These are phyloP conservation scores for Diaporthe nobilis DNA, from an alignment of 2,329 filamentous ascomycete species.

Conservation along the genomic window DNA sequence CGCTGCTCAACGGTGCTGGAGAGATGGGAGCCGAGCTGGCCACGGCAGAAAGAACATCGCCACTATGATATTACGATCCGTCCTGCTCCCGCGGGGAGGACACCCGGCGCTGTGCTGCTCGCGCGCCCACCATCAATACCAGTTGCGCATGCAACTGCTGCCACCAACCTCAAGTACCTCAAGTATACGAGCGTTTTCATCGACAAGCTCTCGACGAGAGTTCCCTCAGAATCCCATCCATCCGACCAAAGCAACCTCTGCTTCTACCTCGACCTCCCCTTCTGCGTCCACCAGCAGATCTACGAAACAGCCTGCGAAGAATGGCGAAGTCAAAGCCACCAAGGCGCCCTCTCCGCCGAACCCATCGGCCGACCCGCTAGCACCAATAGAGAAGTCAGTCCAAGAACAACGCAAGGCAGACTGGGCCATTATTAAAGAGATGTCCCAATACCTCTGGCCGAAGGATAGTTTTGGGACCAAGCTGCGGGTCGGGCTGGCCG, in stretches of 20 bases:
- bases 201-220: conserved; percentile 31
- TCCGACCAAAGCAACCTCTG: neutral
- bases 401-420: conserved; percentile 96
- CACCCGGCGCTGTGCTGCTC: conserved; percentile 30
- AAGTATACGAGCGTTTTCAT: conserved; percentile 30
- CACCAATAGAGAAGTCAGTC: conserved; percentile 76
- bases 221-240: conserved; percentile 10
- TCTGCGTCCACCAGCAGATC: neutral
- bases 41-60: neutral
- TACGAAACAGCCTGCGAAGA: neutral
- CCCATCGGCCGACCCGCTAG: conserved; percentile 65
- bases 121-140: conserved; percentile 32
- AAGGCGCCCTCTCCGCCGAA: conserved; percentile 22
- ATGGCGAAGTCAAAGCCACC: neutral
- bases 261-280: neutral
- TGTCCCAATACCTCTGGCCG: conserved; percentile 96
- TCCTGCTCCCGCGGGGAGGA: conserved; percentile 30
- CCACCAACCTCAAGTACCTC: conserved; percentile 21
- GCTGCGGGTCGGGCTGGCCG: conserved; percentile 86
- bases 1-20: neutral
- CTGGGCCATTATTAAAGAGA: conserved; percentile 99
- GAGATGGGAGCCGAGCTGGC: conserved; percentile 29
- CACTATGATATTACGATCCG: conserved; percentile 36
- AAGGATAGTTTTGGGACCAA: conserved; percentile 88
- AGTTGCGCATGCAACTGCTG: conserved; percentile 25